Evolutionary conservation across 2,329 filamentous ascomycete species (phyloP), one percentile per base, ranked within the genome.

Genomic region (Apiospora hydei): DNA sequence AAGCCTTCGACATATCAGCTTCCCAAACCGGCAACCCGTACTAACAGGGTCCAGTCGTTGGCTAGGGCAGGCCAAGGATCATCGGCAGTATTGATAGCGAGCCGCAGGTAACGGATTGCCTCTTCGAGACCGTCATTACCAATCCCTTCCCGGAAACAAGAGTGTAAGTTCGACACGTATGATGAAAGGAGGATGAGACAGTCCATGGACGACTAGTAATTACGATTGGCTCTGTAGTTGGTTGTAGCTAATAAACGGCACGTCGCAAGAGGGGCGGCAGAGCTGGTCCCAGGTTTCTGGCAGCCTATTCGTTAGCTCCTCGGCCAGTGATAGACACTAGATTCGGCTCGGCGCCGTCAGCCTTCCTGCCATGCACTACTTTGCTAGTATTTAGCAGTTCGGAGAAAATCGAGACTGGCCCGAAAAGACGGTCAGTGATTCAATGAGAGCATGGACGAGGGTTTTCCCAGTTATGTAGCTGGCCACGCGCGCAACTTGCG

Each of bases 401-500:
- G 30, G 30, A 41, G 34, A 34, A 41, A 41, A 41, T 38, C 3
- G 34, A n/a, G 21, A 64, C 10, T 64, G 21, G 30, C 30, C 18
- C 21, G 18, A 8, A 64, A 41, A 24, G 57, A 64, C 57, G 57
- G 34, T 14, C 34, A 24, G 10, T 34, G 8, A 64, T 64, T 41
- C 10, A 41, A 64, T 64, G 34, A 64, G 11, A 64, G 11, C 34
- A 64, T 64, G 57, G 57, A 41, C 41, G 34, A n/a, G n/a, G 21
- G 21, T 3, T 41, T 30, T 64, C 13, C 34, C 57, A 24, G 41
- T 64, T 8, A 13, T 38, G 34, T 41, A 38, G 21, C n/a, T 64
- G 57, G 34, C 21, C 57, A 41, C 57, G 57, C 57, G 57, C 57
- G 57, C 57, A 64, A 64, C 34, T 14, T 18, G 57, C 57, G 57